A percentile compares a stretch with the other conserved stretches of the same genome.
These are phyloP conservation scores for Tephrocybe rancida DNA, from an alignment of 768 basidiomycete species.

Conservation along the genomic window DNA sequence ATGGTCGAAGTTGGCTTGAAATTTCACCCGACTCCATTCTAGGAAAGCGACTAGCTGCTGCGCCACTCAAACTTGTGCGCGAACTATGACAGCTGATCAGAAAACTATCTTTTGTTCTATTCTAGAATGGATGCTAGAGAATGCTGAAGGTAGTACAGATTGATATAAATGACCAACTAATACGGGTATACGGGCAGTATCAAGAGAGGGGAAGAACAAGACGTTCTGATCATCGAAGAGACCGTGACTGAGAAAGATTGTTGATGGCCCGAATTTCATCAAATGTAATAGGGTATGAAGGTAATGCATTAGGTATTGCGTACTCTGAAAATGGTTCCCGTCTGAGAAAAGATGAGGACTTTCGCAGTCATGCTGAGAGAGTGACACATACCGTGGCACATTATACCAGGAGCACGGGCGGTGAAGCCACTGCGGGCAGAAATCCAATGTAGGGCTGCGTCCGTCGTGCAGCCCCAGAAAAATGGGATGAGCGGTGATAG, in stretches of 20 bases:
- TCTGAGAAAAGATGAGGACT: slow-evolving; percentile 1
- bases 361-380: background rate
- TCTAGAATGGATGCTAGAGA: slow-evolving; percentile 14
- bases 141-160: slow-evolving; percentile 21
- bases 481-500: slow-evolving; percentile 1
- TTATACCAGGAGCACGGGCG: slow-evolving; percentile 10
- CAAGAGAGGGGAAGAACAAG: slow-evolving; percentile 11
- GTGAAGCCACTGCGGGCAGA: slow-evolving; percentile 11
- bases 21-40: slow-evolving; percentile 5
- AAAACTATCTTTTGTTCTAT: slow-evolving; percentile 3
- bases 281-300: slow-evolving; percentile 12
- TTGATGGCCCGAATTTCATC: slow-evolving; percentile 13
- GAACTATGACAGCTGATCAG: slow-evolving; percentile 1
- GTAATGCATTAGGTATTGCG: slow-evolving; percentile 17
- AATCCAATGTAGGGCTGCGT: slow-evolving; percentile 5
- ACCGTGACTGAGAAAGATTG: slow-evolving; percentile 26
- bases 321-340: slow-evolving; percentile 10
- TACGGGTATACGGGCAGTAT: slow-evolving; percentile 19
- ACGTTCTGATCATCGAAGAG: slow-evolving; percentile 19
- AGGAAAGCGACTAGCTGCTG: slow-evolving; percentile 8
- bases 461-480: slow-evolving; percentile 4
- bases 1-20: slow-evolving; percentile 7
- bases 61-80: slow-evolving; percentile 7
- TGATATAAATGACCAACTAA: slow-evolving; percentile 23
- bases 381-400: slow-evolving; percentile 17